These are phyloP conservation scores for Verbena officinalis DNA, from an alignment of 257 asterid genomes.

Conservation along the genomic window DNA sequence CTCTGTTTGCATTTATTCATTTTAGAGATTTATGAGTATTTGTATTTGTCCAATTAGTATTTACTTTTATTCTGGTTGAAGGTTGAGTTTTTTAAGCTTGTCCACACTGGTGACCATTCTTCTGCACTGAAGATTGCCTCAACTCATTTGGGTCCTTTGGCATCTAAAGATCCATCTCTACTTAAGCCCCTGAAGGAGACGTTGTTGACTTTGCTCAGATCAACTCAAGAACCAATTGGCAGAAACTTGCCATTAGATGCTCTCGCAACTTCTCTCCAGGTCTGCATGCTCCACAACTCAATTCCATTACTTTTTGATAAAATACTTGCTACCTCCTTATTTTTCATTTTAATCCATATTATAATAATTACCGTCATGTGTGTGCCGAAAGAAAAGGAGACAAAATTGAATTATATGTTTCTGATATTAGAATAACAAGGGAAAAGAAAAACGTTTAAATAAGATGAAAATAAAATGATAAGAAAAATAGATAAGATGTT, in stretches of 20 bases:
- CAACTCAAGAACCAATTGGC: constrained; percentile 68
- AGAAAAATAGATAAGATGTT: no score
- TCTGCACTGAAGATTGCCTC: constrained; percentile 82
- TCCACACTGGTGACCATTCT: constrained; percentile 72
- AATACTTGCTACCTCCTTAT: not conserved
- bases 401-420: no score
- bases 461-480: no score
- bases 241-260: constrained; percentile 64
- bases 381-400: no score
- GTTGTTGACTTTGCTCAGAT: constrained; percentile 71
- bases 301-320: constrained; percentile 13
- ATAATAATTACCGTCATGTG: no score
- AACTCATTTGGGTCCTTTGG: constrained; percentile 92
- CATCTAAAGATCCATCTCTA: constrained; percentile 69
- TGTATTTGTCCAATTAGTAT: not conserved
- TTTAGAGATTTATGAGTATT: not conserved
- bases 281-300: constrained; percentile 26
- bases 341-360: constrained; percentile 2
- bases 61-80: constrained; percentile 38
- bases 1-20: constrained; percentile 16
- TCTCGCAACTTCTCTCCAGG: constrained; percentile 97
- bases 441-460: no score
- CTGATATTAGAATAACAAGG: no score
- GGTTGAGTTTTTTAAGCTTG: constrained; percentile 93
- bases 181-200: constrained; percentile 93